Percentiles rank a stretch among this genome's conserved stretches.
Evolutionary conservation across 108 stramenopile species (phyloP).

Genomic region (Cylindrotheca closterium): DNA sequence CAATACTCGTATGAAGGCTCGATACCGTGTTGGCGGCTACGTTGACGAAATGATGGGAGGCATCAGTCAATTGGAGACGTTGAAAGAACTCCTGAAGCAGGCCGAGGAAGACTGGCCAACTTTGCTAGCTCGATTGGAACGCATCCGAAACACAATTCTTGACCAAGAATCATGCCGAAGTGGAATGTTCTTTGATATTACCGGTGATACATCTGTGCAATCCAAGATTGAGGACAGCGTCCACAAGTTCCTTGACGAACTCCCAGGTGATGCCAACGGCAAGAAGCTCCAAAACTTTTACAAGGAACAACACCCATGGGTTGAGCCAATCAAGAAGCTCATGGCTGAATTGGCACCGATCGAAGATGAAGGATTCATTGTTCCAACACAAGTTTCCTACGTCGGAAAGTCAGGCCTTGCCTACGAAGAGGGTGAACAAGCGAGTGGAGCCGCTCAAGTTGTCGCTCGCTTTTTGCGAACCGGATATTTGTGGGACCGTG

Average conservation of each 20-base stretch:
- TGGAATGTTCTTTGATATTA: slow-evolving; percentile 92
- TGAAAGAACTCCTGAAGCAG: slow-evolving; percentile 76
- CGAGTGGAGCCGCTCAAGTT: slow-evolving; percentile 77
- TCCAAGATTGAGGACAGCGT: slow-evolving; percentile 67
- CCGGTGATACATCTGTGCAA: slow-evolving; percentile 77
- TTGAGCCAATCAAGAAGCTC: slow-evolving; percentile 64
- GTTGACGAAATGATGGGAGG: slow-evolving; percentile 91
- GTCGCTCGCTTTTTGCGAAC: slow-evolving; percentile 83
- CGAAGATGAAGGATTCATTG: slow-evolving; percentile 91
- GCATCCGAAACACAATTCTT: slow-evolving; percentile 81
- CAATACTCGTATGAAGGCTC: slow-evolving; percentile 74
- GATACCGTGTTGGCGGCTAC: slow-evolving; percentile 88
- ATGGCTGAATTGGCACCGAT: slow-evolving; percentile 66
- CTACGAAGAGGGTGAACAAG: slow-evolving; percentile 80
- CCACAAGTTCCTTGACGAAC: slow-evolving; percentile 61
- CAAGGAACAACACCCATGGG: slow-evolving; percentile 76
- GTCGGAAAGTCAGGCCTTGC: slow-evolving; percentile 91
- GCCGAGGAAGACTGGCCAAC: slow-evolving; percentile 95
- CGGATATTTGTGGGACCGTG: slow-evolving; percentile 93
- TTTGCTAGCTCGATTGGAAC: slow-evolving; percentile 79
- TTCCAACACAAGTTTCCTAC: slow-evolving; percentile 94
- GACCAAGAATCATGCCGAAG: slow-evolving; percentile 59
- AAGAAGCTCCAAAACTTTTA: slow-evolving; percentile 73
- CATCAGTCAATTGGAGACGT: slow-evolving; percentile 74
- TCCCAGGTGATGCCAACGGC: slow-evolving; percentile 71